phyloP scores from a whole-genome alignment of 306 rosid species.

The Cucurbita ficifolia region DNA sequence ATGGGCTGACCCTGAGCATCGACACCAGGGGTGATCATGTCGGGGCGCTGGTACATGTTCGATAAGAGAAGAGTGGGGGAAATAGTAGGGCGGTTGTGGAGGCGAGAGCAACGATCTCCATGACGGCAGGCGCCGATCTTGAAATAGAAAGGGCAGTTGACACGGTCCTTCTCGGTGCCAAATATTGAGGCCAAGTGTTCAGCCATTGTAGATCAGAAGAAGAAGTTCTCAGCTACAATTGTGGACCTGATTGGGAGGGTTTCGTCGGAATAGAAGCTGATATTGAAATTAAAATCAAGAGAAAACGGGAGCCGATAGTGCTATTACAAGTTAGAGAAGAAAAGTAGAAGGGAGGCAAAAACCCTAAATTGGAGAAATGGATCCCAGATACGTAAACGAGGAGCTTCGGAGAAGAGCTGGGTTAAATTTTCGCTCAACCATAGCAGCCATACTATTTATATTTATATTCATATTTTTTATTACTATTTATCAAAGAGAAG shows the following conservation, averaged over 20 bases:
- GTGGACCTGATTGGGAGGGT: neutral
- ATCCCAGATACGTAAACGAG: neutral
- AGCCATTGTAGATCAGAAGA: conserved; percentile 14
- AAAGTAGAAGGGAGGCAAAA: neutral
- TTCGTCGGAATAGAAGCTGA: neutral
- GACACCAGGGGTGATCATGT: conserved; percentile 29
- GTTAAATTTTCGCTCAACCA: neutral
- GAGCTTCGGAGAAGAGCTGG: neutral
- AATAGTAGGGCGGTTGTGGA: conserved; percentile 20
- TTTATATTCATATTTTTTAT: neutral
- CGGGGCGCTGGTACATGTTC: conserved; percentile 27
- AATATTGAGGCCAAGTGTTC: conserved; percentile 27
- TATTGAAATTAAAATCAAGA: neutral
- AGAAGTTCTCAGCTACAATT: neutral
- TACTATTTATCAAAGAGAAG: neutral
- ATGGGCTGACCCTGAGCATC: conserved; percentile 22
- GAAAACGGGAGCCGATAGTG: neutral
- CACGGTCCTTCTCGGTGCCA: conserved; percentile 27
- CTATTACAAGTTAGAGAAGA: neutral
- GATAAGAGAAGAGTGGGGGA: conserved; percentile 21
- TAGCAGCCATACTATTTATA: neutral
- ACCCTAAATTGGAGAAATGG: neutral
- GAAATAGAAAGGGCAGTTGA: conserved; percentile 27
- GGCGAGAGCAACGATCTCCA: conserved; percentile 26
- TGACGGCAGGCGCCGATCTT: conserved; percentile 33